These are phyloP conservation scores for Astrocystis sublimbata DNA, from an alignment of 495 filamentous ascomycete species.

Conservation along the genomic window DNA sequence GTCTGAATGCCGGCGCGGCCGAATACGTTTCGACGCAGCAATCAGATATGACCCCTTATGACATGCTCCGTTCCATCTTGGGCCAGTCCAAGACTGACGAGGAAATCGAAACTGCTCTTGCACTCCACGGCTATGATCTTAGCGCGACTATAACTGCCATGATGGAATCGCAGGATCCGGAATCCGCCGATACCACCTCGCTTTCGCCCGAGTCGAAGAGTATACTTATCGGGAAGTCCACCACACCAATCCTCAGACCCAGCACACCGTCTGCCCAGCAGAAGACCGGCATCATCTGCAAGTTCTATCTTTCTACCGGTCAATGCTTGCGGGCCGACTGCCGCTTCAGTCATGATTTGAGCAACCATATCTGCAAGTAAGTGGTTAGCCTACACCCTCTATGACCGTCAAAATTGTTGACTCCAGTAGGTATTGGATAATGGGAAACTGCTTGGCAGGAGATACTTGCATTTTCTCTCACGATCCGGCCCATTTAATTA, in stretches of 20 bases:
- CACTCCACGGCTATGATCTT: constrained; percentile 88
- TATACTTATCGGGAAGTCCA: constrained; percentile 88
- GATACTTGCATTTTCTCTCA: constrained; percentile 97
- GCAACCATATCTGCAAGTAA: constrained; percentile 97
- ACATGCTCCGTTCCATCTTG: constrained; percentile 94
- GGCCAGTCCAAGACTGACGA: constrained; percentile 87
- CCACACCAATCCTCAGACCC: constrained; percentile 69
- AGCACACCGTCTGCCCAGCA: constrained; percentile 69
- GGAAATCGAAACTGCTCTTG: constrained; percentile 87
- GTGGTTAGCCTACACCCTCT: constrained; percentile 37
- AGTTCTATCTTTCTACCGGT: constrained; percentile 90
- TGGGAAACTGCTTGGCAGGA: constrained; percentile 93
- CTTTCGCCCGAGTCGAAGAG: constrained; percentile 53
- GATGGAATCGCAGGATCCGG: constrained; percentile 59
- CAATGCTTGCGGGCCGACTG: constrained; percentile 94
- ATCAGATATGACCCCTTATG: constrained; percentile 94
- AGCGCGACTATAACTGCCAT: constrained; percentile 84
- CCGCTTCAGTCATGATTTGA: constrained; percentile 94
- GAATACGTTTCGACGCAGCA: constrained; percentile 77
- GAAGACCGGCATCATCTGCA: constrained; percentile 86
- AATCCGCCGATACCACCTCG: constrained; percentile 42
- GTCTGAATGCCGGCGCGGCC: constrained; percentile 72
- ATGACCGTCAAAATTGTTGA: constrained; percentile 30
- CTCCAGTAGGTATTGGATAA: constrained; percentile 81
- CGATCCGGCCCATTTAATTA: constrained; percentile 81